Evolutionary conservation across 495 filamentous ascomycete genomes (phyloP), one percentile per base, ranked within the genome.

Genomic region (Aspergillus conjunctus): DNA sequence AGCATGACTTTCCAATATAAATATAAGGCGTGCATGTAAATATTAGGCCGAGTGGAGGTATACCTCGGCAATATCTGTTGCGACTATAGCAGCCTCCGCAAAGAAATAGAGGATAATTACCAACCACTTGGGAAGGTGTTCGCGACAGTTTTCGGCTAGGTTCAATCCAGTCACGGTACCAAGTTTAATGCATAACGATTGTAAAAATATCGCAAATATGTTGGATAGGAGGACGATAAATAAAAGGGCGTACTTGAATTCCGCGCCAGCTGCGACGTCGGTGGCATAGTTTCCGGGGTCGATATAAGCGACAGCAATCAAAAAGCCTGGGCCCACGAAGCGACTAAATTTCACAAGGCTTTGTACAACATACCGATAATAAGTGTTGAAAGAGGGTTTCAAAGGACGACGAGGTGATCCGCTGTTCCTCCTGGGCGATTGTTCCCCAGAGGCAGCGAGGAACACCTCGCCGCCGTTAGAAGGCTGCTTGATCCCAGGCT

Each of bases 31-130:
- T 26, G 26, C 5, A 26, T 26, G 5, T 26, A 31, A 18, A 22
- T 3, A 1, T 11, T 22, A 32, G 50, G 55, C 21, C 10, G 44
- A 1, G 10, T 14, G 41, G 15, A 18, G 10, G 5, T 22, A 39
- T 72, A 83, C 85, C 82, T 97, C 92, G 46, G 92, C 92, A 70
- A 97, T 93, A 73, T 95, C 91, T 3, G 91, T 95, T 3, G 91
- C 91, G 61, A 95, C 86, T 67, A 95, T 93, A 52, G 91, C 91
- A 14, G 80, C 83, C 71, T 95, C 91, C 8, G 89, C 85, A 60
- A 95, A 79, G 43, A 87, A 69, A 68, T 93, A 95, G 15, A 93
- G 80, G 45, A 83, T 73, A 58, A 87, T 83, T 58, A 90, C 91
- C 41, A 94, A 66, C 91, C 91, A 93, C 65, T 74, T 79, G 1